Conservation (phyloP, 306 rosid genomes). For the Lablab purpureus region DNA sequence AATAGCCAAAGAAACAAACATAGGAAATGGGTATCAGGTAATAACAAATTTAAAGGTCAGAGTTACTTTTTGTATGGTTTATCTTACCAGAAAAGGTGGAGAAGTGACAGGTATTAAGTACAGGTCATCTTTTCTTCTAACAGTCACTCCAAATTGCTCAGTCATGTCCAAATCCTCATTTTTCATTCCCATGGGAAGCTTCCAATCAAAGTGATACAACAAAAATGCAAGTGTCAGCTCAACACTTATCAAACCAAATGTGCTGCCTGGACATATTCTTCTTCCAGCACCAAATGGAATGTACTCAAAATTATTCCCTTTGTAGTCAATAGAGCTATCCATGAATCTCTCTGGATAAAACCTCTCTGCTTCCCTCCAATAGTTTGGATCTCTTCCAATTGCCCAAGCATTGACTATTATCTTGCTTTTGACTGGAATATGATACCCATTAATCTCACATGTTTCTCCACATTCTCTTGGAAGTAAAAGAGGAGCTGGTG, state of each 20-base stretch:
- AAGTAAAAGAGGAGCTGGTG: constrained; percentile 37
- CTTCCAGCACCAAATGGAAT: not conserved
- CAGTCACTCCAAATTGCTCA: not conserved
- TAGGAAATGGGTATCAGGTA: not conserved
- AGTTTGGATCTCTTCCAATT: constrained; percentile 52
- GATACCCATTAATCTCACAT: constrained; percentile 44
- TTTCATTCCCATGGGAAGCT: not conserved
- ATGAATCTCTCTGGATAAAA: constrained; percentile 32
- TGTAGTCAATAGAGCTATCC: not conserved
- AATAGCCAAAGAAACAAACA: not conserved
- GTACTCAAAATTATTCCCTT: not conserved
- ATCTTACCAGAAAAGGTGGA: not conserved
- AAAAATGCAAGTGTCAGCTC: not conserved
- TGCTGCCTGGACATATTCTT: constrained; percentile 7
- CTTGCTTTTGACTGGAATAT: constrained; percentile 38
- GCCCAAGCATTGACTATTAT: constrained; percentile 49
- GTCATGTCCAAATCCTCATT: not conserved
- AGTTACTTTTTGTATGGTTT: not conserved
- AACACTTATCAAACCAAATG: not conserved
- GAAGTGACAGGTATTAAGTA: not conserved
- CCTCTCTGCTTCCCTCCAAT: constrained; percentile 36
- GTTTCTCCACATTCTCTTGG: constrained; percentile 33
- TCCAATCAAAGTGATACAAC: constrained; percentile 20
- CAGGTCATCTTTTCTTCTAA: not conserved
- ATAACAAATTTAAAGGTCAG: not conserved